Conservation (phyloP, 306 rosid species). For the Gastrolobium villosum region DNA sequence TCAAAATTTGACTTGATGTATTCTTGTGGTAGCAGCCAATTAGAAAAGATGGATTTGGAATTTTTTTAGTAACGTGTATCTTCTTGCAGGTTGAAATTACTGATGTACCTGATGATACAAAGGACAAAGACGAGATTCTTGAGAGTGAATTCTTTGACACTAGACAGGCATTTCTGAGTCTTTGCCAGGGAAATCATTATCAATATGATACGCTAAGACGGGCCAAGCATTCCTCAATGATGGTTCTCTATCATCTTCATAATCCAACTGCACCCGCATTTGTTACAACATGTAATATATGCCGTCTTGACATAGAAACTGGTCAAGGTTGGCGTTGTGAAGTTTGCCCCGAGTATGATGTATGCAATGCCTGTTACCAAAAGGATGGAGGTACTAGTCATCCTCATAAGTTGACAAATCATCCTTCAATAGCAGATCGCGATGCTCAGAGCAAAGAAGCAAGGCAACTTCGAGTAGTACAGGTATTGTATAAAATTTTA, state of each 20-base stretch:
- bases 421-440: slow-evolving; percentile 92
- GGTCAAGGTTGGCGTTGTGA: slow-evolving; percentile 99
- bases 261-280: slow-evolving; percentile 99
- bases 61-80: neutral
- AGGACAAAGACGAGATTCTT: slow-evolving; percentile 95
- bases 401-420: slow-evolving; percentile 93
- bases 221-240: slow-evolving; percentile 99
- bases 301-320: slow-evolving; percentile 90
- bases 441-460: slow-evolving; percentile 99
- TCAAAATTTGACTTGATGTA: neutral
- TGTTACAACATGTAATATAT: slow-evolving; percentile 79
- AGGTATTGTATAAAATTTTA: slow-evolving; percentile 59
- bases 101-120: slow-evolving; percentile 82
- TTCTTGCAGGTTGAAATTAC: slow-evolving; percentile 56
- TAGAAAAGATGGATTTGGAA: neutral
- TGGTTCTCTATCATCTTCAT: slow-evolving; percentile 99
- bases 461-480: slow-evolving; percentile 82
- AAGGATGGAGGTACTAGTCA: slow-evolving; percentile 87
- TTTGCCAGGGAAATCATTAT: slow-evolving; percentile 99
- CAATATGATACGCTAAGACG: slow-evolving; percentile 96
- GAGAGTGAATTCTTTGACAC: slow-evolving; percentile 99
- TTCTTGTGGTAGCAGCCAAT: neutral
- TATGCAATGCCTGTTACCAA: slow-evolving; percentile 93
- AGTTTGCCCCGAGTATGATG: slow-evolving; percentile 93
- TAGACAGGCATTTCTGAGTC: slow-evolving; percentile 98